Conservation (phyloP, 148 eudicot species). For the Polygonum maritimum region DNA sequence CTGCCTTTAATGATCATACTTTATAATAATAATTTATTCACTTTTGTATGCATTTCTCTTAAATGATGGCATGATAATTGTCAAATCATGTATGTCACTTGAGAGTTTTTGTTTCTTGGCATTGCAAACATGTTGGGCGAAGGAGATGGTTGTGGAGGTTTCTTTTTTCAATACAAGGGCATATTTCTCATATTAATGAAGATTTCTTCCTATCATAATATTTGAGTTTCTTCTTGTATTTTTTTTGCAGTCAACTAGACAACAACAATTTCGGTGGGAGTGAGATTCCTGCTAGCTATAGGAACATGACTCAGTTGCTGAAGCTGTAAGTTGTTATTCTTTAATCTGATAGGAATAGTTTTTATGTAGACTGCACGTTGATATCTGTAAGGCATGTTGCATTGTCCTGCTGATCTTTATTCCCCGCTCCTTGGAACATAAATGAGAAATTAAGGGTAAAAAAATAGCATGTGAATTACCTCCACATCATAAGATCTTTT, state of each 20-base stretch:
- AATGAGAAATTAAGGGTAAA: not conserved
- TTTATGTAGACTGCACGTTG: not conserved
- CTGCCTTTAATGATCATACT: not conserved
- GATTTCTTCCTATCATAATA: not conserved
- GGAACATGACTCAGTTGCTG: conserved; percentile 24
- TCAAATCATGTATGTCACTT: conserved; percentile 16
- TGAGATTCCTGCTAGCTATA: conserved; percentile 44
- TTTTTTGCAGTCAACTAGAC: conserved; percentile 52
- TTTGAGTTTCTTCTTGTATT: not conserved
- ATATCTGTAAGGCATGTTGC: not conserved
- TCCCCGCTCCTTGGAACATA: not conserved
- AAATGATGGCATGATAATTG: not conserved
- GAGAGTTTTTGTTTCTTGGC: not conserved
- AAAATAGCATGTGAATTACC: not conserved
- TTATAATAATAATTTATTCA: not conserved
- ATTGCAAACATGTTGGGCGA: not conserved
- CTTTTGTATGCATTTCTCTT: not conserved
- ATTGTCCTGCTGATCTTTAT: not conserved
- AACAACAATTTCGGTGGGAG: conserved; percentile 40
- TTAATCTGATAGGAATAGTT: not conserved
- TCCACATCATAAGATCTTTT: not conserved
- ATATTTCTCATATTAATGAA: not conserved
- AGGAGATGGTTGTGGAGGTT: no score
- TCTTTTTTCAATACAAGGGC: not conserved
- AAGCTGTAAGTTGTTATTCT: conserved; percentile 36